A percentile compares a stretch with the other conserved stretches of the same genome.
These are phyloP conservation scores for Phlyctochytrium planicorne DNA, from an alignment of 192 early-diverging fungal genomes.

Conservation along the genomic window DNA sequence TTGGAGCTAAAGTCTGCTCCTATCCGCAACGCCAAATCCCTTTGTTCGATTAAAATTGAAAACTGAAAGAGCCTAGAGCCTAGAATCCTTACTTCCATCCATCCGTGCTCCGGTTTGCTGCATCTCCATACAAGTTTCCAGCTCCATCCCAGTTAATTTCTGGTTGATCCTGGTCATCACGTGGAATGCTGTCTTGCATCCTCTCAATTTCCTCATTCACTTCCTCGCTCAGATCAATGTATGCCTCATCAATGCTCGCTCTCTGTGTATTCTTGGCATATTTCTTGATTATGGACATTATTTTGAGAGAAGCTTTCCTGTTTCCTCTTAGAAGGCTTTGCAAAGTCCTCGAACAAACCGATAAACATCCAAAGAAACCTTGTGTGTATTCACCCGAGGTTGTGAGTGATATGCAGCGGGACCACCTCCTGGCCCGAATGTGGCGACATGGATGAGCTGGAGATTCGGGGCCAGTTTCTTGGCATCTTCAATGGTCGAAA, in stretches of 20 bases:
- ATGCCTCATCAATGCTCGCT: slow-evolving; percentile 96
- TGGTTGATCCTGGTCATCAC: too few relatives aligned
- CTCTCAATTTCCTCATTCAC: too few relatives aligned
- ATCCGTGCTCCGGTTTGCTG: too few relatives aligned
- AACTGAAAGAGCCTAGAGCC: too few relatives aligned
- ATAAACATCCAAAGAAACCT: slow-evolving; percentile 84
- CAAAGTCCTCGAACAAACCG: slow-evolving; percentile 44
- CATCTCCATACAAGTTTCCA: slow-evolving; percentile 17
- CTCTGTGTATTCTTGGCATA: too few relatives aligned
- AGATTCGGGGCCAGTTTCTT: slow-evolving; percentile 1
- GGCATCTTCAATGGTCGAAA: background rate
- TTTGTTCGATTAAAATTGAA: background rate
- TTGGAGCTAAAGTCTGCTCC: background rate
- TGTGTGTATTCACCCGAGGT: too few relatives aligned
- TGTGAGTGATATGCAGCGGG: too few relatives aligned
- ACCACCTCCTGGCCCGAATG: too few relatives aligned
- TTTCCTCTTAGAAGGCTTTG: slow-evolving; percentile 8
- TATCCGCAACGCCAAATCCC: background rate
- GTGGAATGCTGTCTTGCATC: too few relatives aligned
- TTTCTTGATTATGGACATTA: too few relatives aligned
- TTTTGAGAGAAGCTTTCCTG: too few relatives aligned
- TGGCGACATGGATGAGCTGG: slow-evolving; percentile 62
- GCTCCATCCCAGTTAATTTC: slow-evolving; percentile 61
- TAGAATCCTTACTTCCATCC: too few relatives aligned
- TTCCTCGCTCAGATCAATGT: slow-evolving; percentile 76